A percentile compares a stretch with the other conserved stretches of the same genome.
Conservation (phyloP, 2,329 filamentous ascomycete species). For the Alternaria alternata region DNA sequence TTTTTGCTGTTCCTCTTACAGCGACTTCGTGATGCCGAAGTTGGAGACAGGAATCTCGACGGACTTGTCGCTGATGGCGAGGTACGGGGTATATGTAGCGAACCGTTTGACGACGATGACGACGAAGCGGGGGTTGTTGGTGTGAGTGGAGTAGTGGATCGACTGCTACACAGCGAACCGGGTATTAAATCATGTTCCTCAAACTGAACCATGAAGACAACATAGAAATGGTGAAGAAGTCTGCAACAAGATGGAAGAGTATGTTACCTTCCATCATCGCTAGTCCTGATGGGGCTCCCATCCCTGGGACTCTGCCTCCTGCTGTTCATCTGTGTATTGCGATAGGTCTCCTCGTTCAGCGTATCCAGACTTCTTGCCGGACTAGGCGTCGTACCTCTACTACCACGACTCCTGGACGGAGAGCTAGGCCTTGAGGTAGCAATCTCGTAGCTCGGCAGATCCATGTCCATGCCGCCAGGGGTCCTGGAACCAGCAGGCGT, state of each 20-base stretch:
- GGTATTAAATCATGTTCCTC: conserved; percentile 30
- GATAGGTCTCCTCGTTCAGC: conserved; percentile 47
- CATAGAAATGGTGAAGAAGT: background rate
- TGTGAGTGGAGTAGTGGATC: conserved; percentile 9
- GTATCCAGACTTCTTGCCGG: conserved; percentile 46
- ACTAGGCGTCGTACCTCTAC: conserved; percentile 44
- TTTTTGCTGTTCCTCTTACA: conserved; percentile 2
- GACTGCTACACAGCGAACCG: conserved; percentile 12
- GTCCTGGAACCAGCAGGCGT: conserved; percentile 53
- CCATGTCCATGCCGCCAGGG: conserved; percentile 49
- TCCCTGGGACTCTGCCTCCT: conserved; percentile 38
- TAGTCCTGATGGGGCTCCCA: conserved; percentile 27
- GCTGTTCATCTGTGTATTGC: conserved; percentile 49
- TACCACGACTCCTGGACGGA: conserved; percentile 43
- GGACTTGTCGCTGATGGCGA: background rate
- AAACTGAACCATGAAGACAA: background rate
- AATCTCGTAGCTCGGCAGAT: conserved; percentile 56
- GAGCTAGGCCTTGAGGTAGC: conserved; percentile 55
- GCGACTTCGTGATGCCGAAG: conserved; percentile 10
- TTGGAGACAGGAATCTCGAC: background rate
- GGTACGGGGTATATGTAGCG: conserved; percentile 12
- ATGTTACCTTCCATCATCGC: conserved; percentile 38
- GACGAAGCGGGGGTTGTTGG: conserved; percentile 19
- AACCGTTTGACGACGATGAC: conserved; percentile 19
- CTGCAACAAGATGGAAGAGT: background rate